Percentiles rank a stretch among this genome's conserved stretches.
These are phyloP conservation scores for Flaveria trinervia DNA, from an alignment of 129 eudicot genomes.

Conservation along the genomic window DNA sequence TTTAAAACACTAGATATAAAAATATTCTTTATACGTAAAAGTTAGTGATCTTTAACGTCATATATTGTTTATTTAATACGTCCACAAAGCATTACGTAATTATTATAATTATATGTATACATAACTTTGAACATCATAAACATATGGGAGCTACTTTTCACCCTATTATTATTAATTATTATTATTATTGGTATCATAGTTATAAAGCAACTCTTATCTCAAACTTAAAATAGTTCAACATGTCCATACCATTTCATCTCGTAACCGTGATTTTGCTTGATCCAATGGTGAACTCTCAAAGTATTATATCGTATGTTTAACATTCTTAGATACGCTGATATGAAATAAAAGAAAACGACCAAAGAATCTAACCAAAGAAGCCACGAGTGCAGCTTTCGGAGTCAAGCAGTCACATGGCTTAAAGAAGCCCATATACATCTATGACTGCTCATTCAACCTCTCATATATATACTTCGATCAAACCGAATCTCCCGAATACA, in stretches of 20 bases:
- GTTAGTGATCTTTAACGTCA: too few relatives aligned
- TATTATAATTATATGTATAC: too few relatives aligned
- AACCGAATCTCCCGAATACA: too few relatives aligned
- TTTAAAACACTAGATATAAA: too few relatives aligned
- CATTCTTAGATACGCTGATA: neutral
- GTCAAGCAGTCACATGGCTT: constrained; percentile 82
- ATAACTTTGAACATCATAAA: constrained; percentile 19
- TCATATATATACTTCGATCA: too few relatives aligned
- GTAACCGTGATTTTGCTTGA: constrained; percentile 57
- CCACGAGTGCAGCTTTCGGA: constrained; percentile 73
- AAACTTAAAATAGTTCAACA: constrained; percentile 4
- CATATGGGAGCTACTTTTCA: constrained; percentile 1
- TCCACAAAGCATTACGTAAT: neutral
- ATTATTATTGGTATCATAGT: neutral
- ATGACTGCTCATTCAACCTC: constrained; percentile 75
- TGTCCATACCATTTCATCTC: constrained; percentile 24
- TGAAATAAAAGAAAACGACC: neutral
- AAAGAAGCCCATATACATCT: constrained; percentile 68
- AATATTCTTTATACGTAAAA: too few relatives aligned
- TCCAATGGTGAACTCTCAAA: constrained; percentile 54
- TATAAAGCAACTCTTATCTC: neutral
- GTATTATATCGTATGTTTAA: neutral
- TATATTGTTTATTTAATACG: neutral
- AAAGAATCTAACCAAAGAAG: constrained; percentile 65
- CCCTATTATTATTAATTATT: too few relatives aligned